These are phyloP conservation scores for Sporisorium scitamineum DNA, from an alignment of 1,284 basidiomycete genomes.

Conservation along the genomic window DNA sequence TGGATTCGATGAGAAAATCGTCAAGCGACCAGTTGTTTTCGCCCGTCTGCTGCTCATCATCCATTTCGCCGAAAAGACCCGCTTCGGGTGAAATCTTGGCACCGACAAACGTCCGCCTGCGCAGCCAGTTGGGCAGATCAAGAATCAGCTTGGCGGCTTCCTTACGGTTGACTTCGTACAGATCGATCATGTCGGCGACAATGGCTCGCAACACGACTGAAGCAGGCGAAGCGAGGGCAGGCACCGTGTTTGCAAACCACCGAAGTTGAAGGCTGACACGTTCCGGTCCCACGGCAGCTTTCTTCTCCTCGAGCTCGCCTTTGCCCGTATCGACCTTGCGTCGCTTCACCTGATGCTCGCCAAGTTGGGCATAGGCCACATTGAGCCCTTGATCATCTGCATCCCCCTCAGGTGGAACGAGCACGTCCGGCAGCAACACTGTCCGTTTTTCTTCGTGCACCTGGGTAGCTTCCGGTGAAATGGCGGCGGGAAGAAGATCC, in stretches of 20 bases:
- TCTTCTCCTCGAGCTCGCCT: constrained; percentile 54
- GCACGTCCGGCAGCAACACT: constrained; percentile 54
- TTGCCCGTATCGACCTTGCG: constrained; percentile 58
- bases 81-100: constrained; percentile 44
- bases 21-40: constrained; percentile 60
- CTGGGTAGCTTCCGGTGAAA: constrained; percentile 38
- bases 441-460: constrained; percentile 36
- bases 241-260: constrained; percentile 72
- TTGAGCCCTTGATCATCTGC: constrained; percentile 57
- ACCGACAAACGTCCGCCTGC: constrained; percentile 77
- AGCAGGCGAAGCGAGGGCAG: constrained; percentile 77
- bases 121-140: constrained; percentile 86
- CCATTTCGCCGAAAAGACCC: constrained; percentile 61
- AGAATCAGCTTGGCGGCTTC: constrained; percentile 89
- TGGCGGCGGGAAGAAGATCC: constrained; percentile 63
- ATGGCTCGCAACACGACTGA: constrained; percentile 85
- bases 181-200: constrained; percentile 84
- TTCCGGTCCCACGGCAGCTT: constrained; percentile 57
- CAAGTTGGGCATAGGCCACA: constrained; percentile 37
- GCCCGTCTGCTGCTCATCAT: constrained; percentile 63
- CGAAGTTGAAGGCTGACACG: constrained; percentile 45
- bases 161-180: constrained; percentile 96
- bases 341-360: constrained; percentile 38
- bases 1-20: constrained; percentile 72
- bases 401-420: constrained; percentile 64